Evolutionary conservation across 2,329 filamentous ascomycete genomes (phyloP), one percentile per base, ranked within the genome.

Genomic region (Fusarium nisikadoi): DNA sequence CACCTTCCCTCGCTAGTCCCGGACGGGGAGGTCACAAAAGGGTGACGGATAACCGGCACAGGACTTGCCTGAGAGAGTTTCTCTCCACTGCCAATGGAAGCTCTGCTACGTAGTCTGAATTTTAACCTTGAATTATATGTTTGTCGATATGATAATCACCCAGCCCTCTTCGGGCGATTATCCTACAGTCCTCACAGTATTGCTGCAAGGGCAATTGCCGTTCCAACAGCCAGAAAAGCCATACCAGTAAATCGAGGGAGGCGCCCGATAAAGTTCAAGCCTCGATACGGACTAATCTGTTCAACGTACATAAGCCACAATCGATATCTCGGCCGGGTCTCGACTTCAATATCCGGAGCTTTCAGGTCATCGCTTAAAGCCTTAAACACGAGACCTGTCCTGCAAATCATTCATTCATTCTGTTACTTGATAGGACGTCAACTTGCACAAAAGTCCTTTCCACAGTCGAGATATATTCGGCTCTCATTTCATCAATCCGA

Each of bases 1-100:
- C 68, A 64, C 72, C 47, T 60, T 56, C 53, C 57, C 52, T 65
- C 59, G 67, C 74, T 77, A 77, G 66, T 63, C 73, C 74, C 45
- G 58, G 69, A 72, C 41, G 72, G 70, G 75, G 69, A 77, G 75
- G 75, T 77, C 41, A 57, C 54, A 57, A 57, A 57, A 57, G 31
- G 23, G 29, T 47, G 41, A 57, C 54, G 54, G 54, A 35, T 57
- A 57, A 57, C 23, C 54, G 54, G 54, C 54, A 57, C 31, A 54
- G 41, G 12, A 55, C 49, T 41, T 53, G 49, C 35, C 49, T 29
- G 35, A 29, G 25, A 53, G 16, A 53, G 20, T 52, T 46, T 45
- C 45, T 64, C 50, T 47, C 65, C 65, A 52, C 58, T 39, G 47
- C 41, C 49, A 64, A 68, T 68, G 49, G 56, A 62, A 41, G 47